Conservation (phyloP, 2,329 filamentous ascomycete species). For the Beauveria brongniartii region DNA sequence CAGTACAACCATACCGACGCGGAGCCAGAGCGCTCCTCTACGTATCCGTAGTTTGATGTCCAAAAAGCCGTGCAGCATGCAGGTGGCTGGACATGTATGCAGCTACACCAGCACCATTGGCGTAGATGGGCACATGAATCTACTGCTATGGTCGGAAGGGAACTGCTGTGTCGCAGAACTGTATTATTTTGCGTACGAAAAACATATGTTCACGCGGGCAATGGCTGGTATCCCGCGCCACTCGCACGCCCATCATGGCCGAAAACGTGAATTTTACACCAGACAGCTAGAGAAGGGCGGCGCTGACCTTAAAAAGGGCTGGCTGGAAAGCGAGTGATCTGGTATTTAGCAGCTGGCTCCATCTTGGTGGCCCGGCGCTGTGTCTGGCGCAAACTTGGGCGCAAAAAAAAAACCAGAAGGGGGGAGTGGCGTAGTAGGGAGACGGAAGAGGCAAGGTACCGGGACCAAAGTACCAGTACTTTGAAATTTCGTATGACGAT, state of each 20-base stretch:
- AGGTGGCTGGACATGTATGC: background rate
- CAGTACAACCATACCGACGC: background rate
- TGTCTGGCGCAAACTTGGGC: background rate
- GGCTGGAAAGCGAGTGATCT: constrained; percentile 5
- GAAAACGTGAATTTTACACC: background rate
- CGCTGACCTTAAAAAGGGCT: constrained; percentile 6
- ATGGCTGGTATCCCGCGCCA: background rate
- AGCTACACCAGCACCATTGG: background rate
- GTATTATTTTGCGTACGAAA: background rate
- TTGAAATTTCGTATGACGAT: constrained; percentile 27
- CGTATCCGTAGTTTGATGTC: background rate
- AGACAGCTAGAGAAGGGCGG: background rate
- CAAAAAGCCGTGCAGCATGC: background rate
- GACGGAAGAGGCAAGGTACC: constrained; percentile 19
- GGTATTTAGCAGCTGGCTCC: background rate
- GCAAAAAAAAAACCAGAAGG: background rate
- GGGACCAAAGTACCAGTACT: constrained; percentile 23
- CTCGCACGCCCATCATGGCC: background rate
- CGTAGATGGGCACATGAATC: background rate
- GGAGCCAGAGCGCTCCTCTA: background rate
- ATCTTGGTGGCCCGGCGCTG: background rate
- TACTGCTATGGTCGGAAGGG: background rate
- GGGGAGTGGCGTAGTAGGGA: background rate
- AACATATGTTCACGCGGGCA: background rate
- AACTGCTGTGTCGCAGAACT: background rate